These are phyloP conservation scores for Multifurca ochricompacta DNA, from an alignment of 768 basidiomycete species.

Conservation along the genomic window DNA sequence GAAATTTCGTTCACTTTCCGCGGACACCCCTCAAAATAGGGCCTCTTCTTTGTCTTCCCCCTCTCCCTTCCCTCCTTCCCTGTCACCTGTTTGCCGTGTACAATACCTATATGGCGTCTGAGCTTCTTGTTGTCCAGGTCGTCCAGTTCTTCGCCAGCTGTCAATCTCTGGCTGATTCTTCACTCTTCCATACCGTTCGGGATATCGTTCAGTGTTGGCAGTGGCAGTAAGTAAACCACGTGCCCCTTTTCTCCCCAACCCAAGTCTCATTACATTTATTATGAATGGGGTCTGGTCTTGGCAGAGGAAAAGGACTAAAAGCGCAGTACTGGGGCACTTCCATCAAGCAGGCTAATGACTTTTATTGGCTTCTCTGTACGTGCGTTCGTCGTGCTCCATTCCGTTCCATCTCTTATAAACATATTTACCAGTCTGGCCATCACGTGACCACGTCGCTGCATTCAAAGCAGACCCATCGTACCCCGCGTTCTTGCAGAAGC, in stretches of 20 bases:
- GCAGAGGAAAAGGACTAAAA: constrained; percentile 2
- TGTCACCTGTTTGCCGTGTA: too few species aligned
- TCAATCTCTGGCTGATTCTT: neutral
- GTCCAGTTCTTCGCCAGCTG: neutral
- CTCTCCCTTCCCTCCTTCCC: neutral
- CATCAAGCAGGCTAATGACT: neutral
- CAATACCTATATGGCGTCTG: neutral
- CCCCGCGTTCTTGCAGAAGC: neutral
- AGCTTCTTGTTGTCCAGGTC: neutral
- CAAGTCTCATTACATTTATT: neutral
- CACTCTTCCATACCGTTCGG: neutral
- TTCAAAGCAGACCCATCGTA: constrained; percentile 1
- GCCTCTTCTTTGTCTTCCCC: too few species aligned
- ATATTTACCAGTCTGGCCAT: constrained; percentile 8
- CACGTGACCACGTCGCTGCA: neutral
- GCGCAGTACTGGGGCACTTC: constrained; percentile 9
- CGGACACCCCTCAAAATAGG: too few species aligned
- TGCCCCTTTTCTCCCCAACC: too few species aligned
- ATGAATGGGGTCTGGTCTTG: neutral
- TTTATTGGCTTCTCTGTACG: constrained; percentile 11
- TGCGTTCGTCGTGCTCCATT: too few species aligned
- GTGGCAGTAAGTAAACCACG: too few species aligned
- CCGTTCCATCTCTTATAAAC: too few species aligned
- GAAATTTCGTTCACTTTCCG: too few species aligned
- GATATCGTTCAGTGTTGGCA: neutral